Evolutionary conservation across 1,284 basidiomycete species (phyloP).

Genomic region (Coniophora puteana): DNA sequence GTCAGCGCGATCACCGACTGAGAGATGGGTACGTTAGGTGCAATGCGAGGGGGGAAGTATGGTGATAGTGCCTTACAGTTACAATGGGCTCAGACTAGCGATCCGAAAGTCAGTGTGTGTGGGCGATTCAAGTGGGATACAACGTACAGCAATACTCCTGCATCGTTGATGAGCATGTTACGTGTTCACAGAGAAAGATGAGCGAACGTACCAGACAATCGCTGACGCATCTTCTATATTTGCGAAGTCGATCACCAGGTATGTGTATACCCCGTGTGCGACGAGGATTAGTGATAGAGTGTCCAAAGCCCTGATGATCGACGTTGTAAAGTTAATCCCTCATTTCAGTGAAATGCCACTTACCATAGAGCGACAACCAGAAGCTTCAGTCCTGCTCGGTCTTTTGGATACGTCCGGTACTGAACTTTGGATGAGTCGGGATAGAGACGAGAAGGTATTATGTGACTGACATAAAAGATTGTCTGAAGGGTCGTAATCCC

Average conservation of each 20-base stretch:
- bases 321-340: not conserved
- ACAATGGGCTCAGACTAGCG: not conserved
- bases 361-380: not conserved
- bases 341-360: not conserved
- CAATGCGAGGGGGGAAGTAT: not conserved
- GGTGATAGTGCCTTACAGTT: not conserved
- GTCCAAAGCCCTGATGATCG: not conserved
- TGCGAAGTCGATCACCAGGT: not conserved
- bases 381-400: not conserved
- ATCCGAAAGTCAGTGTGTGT: too few species aligned
- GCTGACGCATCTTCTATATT: not conserved
- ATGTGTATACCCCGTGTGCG: not conserved
- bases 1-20: not conserved
- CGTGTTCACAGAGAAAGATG: not conserved
- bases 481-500: not conserved
- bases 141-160: not conserved
- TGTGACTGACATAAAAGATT: not conserved
- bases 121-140: not conserved
- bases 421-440: not conserved
- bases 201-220: not conserved
- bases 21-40: not conserved
- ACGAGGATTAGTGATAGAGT: not conserved
- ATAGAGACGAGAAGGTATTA: not conserved
- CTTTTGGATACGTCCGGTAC: not conserved
- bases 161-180: not conserved